phyloP scores from a whole-genome alignment of 345 rosid species.

The Gossypium arboreum region DNA sequence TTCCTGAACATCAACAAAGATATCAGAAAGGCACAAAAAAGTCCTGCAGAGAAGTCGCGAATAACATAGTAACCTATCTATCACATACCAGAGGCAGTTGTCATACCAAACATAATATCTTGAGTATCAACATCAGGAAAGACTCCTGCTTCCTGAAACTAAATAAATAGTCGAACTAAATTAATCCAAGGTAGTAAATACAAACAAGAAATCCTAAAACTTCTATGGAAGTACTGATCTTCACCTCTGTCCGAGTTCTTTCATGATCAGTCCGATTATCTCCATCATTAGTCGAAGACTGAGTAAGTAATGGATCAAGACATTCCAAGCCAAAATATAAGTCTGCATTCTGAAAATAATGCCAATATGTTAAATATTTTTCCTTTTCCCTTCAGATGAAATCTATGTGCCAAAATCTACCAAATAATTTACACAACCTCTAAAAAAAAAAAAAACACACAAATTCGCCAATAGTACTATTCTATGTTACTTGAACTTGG shows the following conservation, averaged over 20 bases:
- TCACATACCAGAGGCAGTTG: constrained; percentile 34
- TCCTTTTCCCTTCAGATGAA: background rate
- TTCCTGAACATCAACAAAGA: constrained; percentile 28
- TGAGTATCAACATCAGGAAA: constrained; percentile 34
- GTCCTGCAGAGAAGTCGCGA: background rate
- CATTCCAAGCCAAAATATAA: constrained; percentile 25
- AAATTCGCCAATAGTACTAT: background rate
- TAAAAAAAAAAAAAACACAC: background rate
- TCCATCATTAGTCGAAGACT: constrained; percentile 20
- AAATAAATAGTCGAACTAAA: constrained; percentile 16
- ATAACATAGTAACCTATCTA: constrained; percentile 6
- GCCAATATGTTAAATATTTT: background rate
- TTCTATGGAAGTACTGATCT: background rate
- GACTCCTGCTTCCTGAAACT: constrained; percentile 36
- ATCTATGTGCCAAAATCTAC: background rate
- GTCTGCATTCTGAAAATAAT: constrained; percentile 30
- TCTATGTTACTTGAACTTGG: background rate
- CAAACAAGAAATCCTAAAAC: constrained; percentile 13
- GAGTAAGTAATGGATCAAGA: constrained; percentile 21
- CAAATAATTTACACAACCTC: background rate
- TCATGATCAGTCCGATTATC: constrained; percentile 19
- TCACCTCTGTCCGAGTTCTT: constrained; percentile 29
- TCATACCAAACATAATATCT: constrained; percentile 32
- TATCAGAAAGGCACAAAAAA: constrained; percentile 6
- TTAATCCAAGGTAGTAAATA: constrained; percentile 9